A percentile compares a stretch with the other conserved stretches of the same genome.
These are phyloP conservation scores for Solanum tacnaense DNA, from an alignment of 257 asterid genomes.

Conservation along the genomic window DNA sequence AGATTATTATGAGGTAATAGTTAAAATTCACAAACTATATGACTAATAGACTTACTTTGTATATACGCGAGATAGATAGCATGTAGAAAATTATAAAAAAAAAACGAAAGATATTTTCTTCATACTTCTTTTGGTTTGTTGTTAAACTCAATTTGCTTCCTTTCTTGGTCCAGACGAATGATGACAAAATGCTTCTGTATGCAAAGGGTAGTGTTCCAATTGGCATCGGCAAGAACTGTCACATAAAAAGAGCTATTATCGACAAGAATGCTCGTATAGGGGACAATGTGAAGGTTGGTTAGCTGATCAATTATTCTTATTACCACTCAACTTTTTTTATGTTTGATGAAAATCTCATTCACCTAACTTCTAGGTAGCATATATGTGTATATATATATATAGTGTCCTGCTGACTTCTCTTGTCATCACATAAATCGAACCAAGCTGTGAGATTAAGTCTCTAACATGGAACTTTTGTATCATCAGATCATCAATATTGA, in stretches of 20 bases:
- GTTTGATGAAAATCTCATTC: neutral
- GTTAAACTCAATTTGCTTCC: neutral
- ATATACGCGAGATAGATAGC: neutral
- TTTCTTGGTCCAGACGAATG: conserved; percentile 51
- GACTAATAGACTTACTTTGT: neutral
- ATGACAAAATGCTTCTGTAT: conserved; percentile 49
- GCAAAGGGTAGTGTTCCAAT: conserved; percentile 78
- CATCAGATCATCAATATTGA: conserved; percentile 60
- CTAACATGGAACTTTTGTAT: neutral
- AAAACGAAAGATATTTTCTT: neutral
- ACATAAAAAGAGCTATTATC: conserved; percentile 76
- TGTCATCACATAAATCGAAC: neutral
- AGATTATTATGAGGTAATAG: conserved; percentile 79
- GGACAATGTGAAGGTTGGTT: conserved; percentile 55
- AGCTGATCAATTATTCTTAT: neutral
- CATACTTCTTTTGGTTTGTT: neutral
- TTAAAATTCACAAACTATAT: neutral
- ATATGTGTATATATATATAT: neutral
- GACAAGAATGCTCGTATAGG: conserved; percentile 95
- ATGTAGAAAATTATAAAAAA: neutral
- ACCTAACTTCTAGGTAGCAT: neutral
- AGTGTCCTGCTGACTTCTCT: neutral
- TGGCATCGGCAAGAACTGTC: conserved; percentile 79
- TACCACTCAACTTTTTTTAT: neutral
- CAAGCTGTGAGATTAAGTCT: neutral